Conservation (phyloP, 768 basidiomycete genomes). For the Psilocybe subaeruginosa region DNA sequence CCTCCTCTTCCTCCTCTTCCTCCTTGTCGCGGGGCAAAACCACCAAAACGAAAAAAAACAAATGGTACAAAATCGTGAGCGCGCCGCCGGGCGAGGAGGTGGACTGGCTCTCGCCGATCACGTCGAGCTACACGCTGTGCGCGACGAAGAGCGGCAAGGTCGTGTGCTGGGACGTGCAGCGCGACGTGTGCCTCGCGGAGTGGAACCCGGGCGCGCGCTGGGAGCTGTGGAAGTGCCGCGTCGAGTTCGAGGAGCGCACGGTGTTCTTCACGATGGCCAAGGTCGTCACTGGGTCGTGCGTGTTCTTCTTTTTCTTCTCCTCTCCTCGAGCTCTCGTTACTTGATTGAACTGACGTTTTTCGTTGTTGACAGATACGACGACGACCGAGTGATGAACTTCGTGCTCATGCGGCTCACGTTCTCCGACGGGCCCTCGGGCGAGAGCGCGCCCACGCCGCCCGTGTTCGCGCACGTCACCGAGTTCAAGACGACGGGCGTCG, state of each 20-base stretch:
- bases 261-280: slow-evolving; percentile 82
- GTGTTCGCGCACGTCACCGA: slow-evolving; percentile 61
- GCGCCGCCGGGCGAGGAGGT: slow-evolving; percentile 71
- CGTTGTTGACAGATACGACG: slow-evolving; percentile 63
- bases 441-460: slow-evolving; percentile 40
- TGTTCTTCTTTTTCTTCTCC: slow-evolving; percentile 11
- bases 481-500: slow-evolving; percentile 67
- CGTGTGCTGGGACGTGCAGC: slow-evolving; percentile 75
- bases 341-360: too few species aligned
- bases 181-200: slow-evolving; percentile 62
- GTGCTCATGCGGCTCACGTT: slow-evolving; percentile 71
- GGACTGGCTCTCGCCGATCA: slow-evolving; percentile 79
- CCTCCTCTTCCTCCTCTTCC: background rate
- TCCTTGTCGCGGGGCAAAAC: too few species aligned
- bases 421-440: slow-evolving; percentile 48
- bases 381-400: slow-evolving; percentile 70
- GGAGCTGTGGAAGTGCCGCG: slow-evolving; percentile 80
- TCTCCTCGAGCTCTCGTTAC: too few species aligned
- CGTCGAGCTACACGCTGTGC: slow-evolving; percentile 75
- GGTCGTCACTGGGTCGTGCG: slow-evolving; percentile 53
- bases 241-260: slow-evolving; percentile 71
- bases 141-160: slow-evolving; percentile 78
- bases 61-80: slow-evolving; percentile 72
- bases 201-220: slow-evolving; percentile 68
- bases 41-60: slow-evolving; percentile 7